phyloP scores from a whole-genome alignment of 345 rosid genomes.

The Anacardium occidentale region DNA sequence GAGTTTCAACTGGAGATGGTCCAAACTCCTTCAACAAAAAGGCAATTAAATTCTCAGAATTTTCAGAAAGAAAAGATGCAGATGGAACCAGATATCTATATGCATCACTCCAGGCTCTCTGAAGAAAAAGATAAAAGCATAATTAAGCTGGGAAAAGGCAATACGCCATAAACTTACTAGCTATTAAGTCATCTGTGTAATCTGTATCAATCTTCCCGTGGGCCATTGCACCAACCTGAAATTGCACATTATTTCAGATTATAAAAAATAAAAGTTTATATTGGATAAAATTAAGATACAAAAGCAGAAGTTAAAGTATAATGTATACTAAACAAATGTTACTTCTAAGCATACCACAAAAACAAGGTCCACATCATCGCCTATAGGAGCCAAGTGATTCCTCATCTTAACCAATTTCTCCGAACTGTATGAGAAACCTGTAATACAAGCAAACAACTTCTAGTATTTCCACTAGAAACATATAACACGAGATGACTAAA shows the following conservation, averaged over 20 bases:
- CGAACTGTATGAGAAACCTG: slow-evolving; percentile 87
- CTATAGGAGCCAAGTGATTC: slow-evolving; percentile 51
- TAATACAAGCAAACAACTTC: slow-evolving; percentile 10
- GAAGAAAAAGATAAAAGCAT: neutral
- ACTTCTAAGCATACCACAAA: slow-evolving; percentile 69
- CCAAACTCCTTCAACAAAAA: neutral
- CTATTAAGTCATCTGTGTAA: slow-evolving; percentile 59
- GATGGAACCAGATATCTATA: neutral
- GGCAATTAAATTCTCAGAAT: neutral
- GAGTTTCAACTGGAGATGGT: neutral
- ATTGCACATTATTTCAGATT: slow-evolving; percentile 3
- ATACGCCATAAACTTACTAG: slow-evolving; percentile 40
- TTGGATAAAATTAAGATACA: neutral
- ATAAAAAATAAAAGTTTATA: neutral
- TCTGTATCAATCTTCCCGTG: slow-evolving; percentile 70
- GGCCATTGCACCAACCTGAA: slow-evolving; percentile 89
- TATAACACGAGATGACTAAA: neutral
- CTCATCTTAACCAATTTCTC: slow-evolving; percentile 63
- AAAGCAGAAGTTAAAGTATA: neutral
- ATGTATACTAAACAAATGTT: neutral
- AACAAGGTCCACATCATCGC: slow-evolving; percentile 58
- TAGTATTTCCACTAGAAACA: neutral
- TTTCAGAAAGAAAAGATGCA: neutral
- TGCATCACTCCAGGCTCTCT: neutral
- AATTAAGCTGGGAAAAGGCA: neutral